Conservation (phyloP, 106 monocot genomes). For the Cymbidium sinense region DNA sequence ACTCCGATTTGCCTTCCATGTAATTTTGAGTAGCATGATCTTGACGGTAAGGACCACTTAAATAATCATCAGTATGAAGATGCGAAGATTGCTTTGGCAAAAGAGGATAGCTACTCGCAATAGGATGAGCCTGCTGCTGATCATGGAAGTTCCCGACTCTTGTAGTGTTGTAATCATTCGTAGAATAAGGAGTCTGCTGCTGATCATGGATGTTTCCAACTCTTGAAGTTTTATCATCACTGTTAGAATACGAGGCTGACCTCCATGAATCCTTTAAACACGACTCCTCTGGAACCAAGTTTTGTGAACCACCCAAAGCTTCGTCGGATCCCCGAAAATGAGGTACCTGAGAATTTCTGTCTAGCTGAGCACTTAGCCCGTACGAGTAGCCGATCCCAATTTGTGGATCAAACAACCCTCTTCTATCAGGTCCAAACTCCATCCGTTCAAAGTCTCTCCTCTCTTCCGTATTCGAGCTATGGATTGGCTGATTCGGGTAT, state of each 20-base stretch:
- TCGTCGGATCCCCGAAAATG: constrained; percentile 2
- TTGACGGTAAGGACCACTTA: not conserved
- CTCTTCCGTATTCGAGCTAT: not conserved
- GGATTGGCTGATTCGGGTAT: not conserved
- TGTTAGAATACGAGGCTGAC: no score
- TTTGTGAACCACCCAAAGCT: not conserved
- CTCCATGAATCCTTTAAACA: not conserved
- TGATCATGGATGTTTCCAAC: constrained; percentile 9
- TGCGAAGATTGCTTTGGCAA: constrained; percentile 23
- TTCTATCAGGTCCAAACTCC: constrained; percentile 9
- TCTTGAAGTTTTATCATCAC: not conserved
- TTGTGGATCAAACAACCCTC: not conserved
- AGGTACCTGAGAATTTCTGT: not conserved
- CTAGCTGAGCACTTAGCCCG: not conserved
- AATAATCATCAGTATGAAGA: constrained; percentile 8
- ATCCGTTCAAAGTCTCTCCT: constrained; percentile 8
- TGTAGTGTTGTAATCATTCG: not conserved
- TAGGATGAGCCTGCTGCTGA: constrained; percentile 11
- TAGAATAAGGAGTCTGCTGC: constrained; percentile 10
- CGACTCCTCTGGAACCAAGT: not conserved
- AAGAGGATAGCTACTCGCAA: constrained; percentile 6
- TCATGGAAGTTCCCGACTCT: constrained; percentile 10
- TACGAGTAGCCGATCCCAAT: not conserved
- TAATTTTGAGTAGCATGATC: not conserved
- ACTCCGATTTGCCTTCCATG: constrained; percentile 10